Conservation (phyloP, 1,284 basidiomycete species). For the Tremellales sp. region DNA sequence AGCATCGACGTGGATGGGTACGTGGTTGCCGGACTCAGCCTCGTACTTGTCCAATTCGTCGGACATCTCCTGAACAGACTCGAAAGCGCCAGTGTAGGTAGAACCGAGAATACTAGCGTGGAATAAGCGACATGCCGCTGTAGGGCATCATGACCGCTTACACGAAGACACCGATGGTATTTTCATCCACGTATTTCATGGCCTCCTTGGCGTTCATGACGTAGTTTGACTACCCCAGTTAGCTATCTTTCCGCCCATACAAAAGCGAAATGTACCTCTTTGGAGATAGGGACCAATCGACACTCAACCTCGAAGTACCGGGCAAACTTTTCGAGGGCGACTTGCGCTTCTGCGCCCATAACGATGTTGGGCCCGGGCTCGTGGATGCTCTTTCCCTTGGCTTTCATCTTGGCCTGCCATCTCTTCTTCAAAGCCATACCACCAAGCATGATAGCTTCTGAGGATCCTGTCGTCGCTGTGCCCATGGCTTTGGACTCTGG, state of each 20-base stretch:
- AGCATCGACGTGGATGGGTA: slow-evolving; percentile 73
- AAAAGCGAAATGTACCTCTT: slow-evolving; percentile 67
- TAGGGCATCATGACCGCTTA: too few relatives aligned
- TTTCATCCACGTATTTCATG: slow-evolving; percentile 86
- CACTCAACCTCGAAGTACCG: slow-evolving; percentile 50
- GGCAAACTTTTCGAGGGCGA: slow-evolving; percentile 85
- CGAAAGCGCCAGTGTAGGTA: slow-evolving; percentile 92
- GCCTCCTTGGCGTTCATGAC: slow-evolving; percentile 78
- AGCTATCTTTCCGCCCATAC: too few relatives aligned
- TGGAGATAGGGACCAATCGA: slow-evolving; percentile 70
- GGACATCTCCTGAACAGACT: slow-evolving; percentile 83
- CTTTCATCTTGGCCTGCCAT: slow-evolving; percentile 87
- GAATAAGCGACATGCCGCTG: too few relatives aligned
- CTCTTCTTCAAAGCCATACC: slow-evolving; percentile 91
- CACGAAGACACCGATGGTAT: slow-evolving; percentile 53
- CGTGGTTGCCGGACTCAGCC: slow-evolving; percentile 66
- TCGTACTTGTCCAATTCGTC: slow-evolving; percentile 83
- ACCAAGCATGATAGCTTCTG: slow-evolving; percentile 86
- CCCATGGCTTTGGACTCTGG: slow-evolving; percentile 69
- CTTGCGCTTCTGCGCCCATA: slow-evolving; percentile 72
- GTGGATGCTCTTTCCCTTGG: slow-evolving; percentile 76
- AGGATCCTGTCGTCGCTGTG: slow-evolving; percentile 90
- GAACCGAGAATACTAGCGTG: slow-evolving; percentile 48
- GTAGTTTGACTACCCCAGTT: slow-evolving; percentile 53
- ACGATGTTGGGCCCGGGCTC: slow-evolving; percentile 63